Conservation (phyloP, 2,329 filamentous ascomycete species). For the Chaetomiaceae sp. region DNA sequence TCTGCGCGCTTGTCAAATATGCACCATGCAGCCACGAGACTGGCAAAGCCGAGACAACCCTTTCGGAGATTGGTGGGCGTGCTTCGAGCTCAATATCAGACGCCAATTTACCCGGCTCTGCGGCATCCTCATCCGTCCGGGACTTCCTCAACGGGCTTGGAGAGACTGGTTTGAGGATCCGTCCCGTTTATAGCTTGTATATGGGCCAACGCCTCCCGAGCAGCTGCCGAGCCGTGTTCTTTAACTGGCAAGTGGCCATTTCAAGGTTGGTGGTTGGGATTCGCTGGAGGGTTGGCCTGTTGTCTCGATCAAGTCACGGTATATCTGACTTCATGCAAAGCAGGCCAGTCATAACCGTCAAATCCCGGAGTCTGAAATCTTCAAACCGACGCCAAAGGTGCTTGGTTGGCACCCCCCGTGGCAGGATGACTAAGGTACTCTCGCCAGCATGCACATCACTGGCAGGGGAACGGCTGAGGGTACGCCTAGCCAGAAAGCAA, state of each 20-base stretch:
- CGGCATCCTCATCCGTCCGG: slow-evolving; percentile 13
- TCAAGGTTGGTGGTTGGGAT: no score
- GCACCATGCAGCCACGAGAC: slow-evolving; percentile 4
- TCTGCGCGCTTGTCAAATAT: slow-evolving; percentile 13
- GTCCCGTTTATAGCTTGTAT: slow-evolving; percentile 17
- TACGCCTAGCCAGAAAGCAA: no score
- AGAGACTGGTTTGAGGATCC: slow-evolving; percentile 13
- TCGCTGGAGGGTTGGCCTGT: no score
- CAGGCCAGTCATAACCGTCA: no score
- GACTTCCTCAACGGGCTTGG: slow-evolving; percentile 11
- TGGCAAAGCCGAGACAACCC: not conserved
- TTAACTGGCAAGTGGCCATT: not conserved
- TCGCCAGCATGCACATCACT: no score
- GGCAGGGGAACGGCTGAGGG: no score
- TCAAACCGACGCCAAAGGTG: no score
- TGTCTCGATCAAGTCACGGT: no score
- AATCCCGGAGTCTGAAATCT: no score
- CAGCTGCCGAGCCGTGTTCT: slow-evolving; percentile 19
- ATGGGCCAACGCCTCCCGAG: slow-evolving; percentile 3
- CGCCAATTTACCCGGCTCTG: slow-evolving; percentile 22
- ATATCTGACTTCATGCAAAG: no score
- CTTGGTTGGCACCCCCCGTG: no score
- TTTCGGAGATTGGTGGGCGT: slow-evolving; percentile 12
- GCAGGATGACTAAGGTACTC: no score
- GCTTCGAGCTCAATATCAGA: slow-evolving; percentile 17